Percentiles rank a stretch among this genome's conserved stretches.
These are phyloP conservation scores for Ambrosiella xylebori DNA, from an alignment of 2,329 filamentous ascomycete genomes.

Conservation along the genomic window DNA sequence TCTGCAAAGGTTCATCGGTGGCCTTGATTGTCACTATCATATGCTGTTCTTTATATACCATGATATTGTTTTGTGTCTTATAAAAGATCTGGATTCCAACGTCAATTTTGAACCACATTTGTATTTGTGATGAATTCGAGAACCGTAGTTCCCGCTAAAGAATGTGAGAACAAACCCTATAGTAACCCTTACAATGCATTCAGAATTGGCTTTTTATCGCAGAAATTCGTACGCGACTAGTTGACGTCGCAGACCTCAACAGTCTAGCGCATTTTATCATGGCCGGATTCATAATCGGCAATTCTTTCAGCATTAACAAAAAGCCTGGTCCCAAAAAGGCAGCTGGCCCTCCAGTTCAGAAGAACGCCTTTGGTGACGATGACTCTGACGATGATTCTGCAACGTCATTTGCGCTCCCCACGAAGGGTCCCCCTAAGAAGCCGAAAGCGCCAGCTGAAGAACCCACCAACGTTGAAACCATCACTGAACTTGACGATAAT, in stretches of 20 bases:
- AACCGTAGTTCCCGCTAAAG: neutral
- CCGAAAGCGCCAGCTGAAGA: slow-evolving; percentile 26
- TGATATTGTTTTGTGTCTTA: slow-evolving; percentile 5
- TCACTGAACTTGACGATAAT: slow-evolving; percentile 39
- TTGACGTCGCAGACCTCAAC: neutral
- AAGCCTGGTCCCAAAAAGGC: slow-evolving; percentile 36
- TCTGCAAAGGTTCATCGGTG: neutral
- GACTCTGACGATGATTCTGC: slow-evolving; percentile 35
- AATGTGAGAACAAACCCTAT: neutral
- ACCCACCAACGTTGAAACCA: slow-evolving; percentile 26
- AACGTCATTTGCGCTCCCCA: slow-evolving; percentile 13
- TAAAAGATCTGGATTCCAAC: neutral
- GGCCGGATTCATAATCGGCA: slow-evolving; percentile 32
- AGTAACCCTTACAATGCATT: neutral
- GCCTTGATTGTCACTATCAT: neutral
- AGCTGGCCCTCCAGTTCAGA: slow-evolving; percentile 28
- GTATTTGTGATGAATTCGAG: neutral
- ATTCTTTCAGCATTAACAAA: slow-evolving; percentile 43
- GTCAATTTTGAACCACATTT: neutral
- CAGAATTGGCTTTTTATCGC: neutral
- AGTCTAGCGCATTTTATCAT: slow-evolving; percentile 18
- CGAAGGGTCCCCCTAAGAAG: neutral
- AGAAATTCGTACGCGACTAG: no score
- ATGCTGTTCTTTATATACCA: slow-evolving; percentile 10
- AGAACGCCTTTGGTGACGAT: slow-evolving; percentile 41